These are phyloP conservation scores for Yamadazyma friedrichii DNA, from an alignment of 1,139 yeast species.

Conservation along the genomic window DNA sequence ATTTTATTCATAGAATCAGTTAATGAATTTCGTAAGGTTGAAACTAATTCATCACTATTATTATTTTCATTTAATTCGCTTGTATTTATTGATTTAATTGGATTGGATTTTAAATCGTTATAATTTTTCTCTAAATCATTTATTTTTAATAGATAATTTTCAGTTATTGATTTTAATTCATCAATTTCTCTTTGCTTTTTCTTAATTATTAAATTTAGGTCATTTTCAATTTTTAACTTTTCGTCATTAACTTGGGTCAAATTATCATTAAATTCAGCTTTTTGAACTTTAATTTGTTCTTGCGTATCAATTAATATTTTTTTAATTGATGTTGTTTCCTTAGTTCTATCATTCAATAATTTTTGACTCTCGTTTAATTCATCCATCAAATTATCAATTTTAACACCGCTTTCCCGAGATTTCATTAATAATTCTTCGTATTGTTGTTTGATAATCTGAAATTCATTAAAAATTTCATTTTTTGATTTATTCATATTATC, in stretches of 20 bases:
- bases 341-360: slow-evolving; percentile 72
- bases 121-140: slow-evolving; percentile 42
- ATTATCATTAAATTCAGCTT: slow-evolving; percentile 31
- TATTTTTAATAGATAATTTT: slow-evolving; percentile 27
- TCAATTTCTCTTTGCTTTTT: slow-evolving; percentile 53
- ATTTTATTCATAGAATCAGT: slow-evolving; percentile 48
- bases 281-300: slow-evolving; percentile 49
- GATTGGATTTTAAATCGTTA: slow-evolving; percentile 22
- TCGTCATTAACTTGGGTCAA: slow-evolving; percentile 49
- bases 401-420: slow-evolving; percentile 59
- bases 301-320: slow-evolving; percentile 68
- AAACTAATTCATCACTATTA: slow-evolving; percentile 31
- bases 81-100: slow-evolving; percentile 2
- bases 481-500: slow-evolving; percentile 49
- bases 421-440: slow-evolving; percentile 75
- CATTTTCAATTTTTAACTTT: slow-evolving; percentile 56
- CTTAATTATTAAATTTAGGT: slow-evolving; percentile 46
- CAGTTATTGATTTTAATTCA: slow-evolving; percentile 34
- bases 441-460: slow-evolving; percentile 64
- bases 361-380: slow-evolving; percentile 74
- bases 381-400: slow-evolving; percentile 71
- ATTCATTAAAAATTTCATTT: slow-evolving; percentile 50
- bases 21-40: slow-evolving; percentile 53
- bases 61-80: not conserved
- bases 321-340: slow-evolving; percentile 75